Percentiles rank a stretch among this genome's conserved stretches.
phyloP scores from a whole-genome alignment of 495 filamentous ascomycete species.

The Neurospora sublineolata region DNA sequence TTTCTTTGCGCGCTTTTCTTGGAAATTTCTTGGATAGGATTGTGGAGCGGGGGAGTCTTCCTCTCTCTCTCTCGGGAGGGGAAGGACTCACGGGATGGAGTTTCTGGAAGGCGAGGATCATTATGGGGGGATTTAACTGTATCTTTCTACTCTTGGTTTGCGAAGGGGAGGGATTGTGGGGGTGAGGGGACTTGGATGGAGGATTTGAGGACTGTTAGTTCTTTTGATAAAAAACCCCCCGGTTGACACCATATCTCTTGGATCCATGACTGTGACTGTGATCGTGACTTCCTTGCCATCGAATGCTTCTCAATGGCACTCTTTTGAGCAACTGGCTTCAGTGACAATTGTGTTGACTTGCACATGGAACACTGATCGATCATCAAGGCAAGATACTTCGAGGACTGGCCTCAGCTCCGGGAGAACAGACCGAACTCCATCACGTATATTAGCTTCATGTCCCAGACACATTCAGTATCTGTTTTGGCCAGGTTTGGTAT shows the following conservation, averaged over 20 bases:
- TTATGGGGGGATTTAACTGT: neutral
- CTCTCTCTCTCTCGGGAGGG: neutral
- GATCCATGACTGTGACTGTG: neutral
- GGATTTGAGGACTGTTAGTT: neutral
- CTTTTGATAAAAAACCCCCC: neutral
- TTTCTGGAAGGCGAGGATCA: neutral
- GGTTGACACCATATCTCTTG: neutral
- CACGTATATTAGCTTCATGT: neutral
- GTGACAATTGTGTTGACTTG: neutral
- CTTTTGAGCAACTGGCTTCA: neutral
- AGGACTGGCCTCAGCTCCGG: neutral
- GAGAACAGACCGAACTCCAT: neutral
- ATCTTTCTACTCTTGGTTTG: neutral
- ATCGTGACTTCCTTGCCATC: neutral
- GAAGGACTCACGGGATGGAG: neutral
- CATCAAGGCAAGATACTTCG: neutral
- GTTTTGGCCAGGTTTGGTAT: neutral
- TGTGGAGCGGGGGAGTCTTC: neutral
- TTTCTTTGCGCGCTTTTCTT: neutral
- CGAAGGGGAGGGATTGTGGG: neutral
- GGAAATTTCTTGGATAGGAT: neutral
- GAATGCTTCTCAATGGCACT: neutral
- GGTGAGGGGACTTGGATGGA: neutral
- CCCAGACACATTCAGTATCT: neutral
- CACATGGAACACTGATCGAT: neutral